Evolutionary conservation across 495 filamentous ascomycete genomes (phyloP), one percentile per base, ranked within the genome.

Genomic region (Halenospora varia): DNA sequence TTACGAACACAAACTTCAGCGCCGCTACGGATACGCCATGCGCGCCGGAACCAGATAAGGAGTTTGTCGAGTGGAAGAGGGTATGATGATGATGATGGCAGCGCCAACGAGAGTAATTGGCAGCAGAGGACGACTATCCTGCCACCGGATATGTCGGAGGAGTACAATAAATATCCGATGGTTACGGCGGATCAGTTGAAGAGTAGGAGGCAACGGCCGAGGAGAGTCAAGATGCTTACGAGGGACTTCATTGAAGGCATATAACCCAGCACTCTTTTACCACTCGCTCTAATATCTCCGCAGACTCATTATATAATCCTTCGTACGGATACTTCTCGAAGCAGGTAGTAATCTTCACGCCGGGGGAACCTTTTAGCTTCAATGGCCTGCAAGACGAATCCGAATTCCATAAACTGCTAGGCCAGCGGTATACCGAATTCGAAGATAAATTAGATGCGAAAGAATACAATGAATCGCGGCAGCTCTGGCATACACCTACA

Each of bases 291-390:
- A 11, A 45, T 48, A 19, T 8, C 10, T 39, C n/a, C 25, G 9
- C 60, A 96, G 94, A 99, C 72, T 93, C 89, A 64, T 75, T 99
- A 25, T 99, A 99, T 70, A 99, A 99, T 70, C 93, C 92, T 0
- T 75, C 92, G 68, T 99, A 99, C 64, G 94, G 94, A 52, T 99
- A 97, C 73, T 99, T 99, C 73, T 91, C 92, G 26, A 96, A 96
- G 69, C 91, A 96, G 68, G 94, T 88, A 63, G 90, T 94, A 59
- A 99, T 99, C 66, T 97, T 99, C 77, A 88, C 82, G 17, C 89
- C 92, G 3, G 91, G 90, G 24, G 82, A 92, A 58, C 90, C 95
- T n/a, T 97, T 99, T 75, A 74, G 94, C 59, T 97, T 99, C 79
- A 85, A 83, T 65, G 63, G 66, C 17, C 81, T 99, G 49, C 73